Evolutionary conservation across 176 grass and related monocot species (phyloP), one percentile per base, ranked within the genome.

Genomic region (Metroxylon sagu): DNA sequence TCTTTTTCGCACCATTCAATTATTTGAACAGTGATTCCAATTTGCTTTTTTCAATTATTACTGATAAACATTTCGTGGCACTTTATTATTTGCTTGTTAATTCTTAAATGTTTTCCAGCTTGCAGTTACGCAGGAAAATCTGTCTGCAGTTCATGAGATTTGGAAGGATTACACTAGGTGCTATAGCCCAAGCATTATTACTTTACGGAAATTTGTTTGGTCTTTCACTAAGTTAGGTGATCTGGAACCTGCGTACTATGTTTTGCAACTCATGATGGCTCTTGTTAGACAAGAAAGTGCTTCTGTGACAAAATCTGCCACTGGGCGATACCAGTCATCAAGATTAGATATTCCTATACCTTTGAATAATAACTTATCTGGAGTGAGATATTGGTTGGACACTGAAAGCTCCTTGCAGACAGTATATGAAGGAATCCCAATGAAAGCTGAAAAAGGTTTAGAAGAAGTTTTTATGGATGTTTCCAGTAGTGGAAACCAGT

Each of bases 331-430:
- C 19, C 81, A 19, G 26, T 75, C 78, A 60, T 74, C 72, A 77
- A 74, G 75, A 79, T 60, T 97, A 73, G 92, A 97, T 65, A 88
- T 97, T 83, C 84, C 87, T 79, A 62, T 97, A 70, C 87, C 73
- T 54, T 56, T 87, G 73, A 50, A 78, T 19, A 73, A 31, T 56
- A 73, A 75, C 48, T 75, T 70, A 61, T 68, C 77, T 14, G 56
- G 63, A 69, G 61, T 66, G 35, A 73, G 69, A 77, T 60, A 80
- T 71, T 74, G 57, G 50, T 57, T 26, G 35, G 35, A 73, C 49
- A 68, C 5, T 69, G 52, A 48, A 18, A 49, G 25, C 10, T 49
- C 75, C 18, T 63, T 63, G 17, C 21, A 15, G 59, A 71, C 55
- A 65, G 31, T 64, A 26, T 61, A 26, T 75, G 71, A 84, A 59